Conservation (phyloP, 257 asterid species). For the Solanum pennellii region DNA sequence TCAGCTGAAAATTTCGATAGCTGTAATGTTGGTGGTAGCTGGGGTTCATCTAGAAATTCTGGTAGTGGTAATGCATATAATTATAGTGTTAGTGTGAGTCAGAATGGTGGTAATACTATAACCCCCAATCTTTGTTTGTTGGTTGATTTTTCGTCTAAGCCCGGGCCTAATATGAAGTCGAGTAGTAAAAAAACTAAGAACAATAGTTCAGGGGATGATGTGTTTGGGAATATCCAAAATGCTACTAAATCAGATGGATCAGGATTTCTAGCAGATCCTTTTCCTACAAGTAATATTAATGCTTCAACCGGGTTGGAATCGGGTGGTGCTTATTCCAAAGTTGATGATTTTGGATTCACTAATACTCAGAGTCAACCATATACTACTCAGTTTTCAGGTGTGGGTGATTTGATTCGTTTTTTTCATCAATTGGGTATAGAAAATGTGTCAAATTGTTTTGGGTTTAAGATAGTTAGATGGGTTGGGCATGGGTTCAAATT, state of each 20-base stretch:
- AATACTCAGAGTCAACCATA: constrained; percentile 10
- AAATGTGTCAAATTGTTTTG: too few species aligned
- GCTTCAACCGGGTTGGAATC: constrained; percentile 26
- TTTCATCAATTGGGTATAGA: constrained; percentile 4
- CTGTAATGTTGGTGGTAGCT: constrained; percentile 17
- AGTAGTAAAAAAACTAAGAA: constrained; percentile 19
- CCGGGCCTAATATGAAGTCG: constrained; percentile 28
- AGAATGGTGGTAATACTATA: constrained; percentile 25
- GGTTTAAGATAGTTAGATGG: too few species aligned
- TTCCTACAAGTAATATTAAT: constrained; percentile 8
- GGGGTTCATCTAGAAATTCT: too few species aligned
- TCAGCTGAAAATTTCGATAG: constrained; percentile 13
- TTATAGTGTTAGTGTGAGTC: constrained; percentile 28
- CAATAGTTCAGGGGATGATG: constrained; percentile 23
- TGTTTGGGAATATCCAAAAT: constrained; percentile 53
- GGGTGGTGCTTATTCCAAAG: constrained; percentile 5
- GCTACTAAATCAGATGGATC: constrained; percentile 32
- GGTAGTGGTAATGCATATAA: background rate
- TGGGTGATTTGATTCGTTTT: constrained; percentile 43
- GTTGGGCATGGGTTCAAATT: too few species aligned
- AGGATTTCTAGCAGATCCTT: constrained; percentile 20
- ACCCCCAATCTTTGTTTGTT: constrained; percentile 48
- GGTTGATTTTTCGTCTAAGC: constrained; percentile 57
- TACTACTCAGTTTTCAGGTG: constrained; percentile 17
- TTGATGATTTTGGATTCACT: constrained; percentile 18